Evolutionary conservation across 768 basidiomycete species (phyloP), one percentile per base, ranked within the genome.

Genomic region (Pleurotus platypus): DNA sequence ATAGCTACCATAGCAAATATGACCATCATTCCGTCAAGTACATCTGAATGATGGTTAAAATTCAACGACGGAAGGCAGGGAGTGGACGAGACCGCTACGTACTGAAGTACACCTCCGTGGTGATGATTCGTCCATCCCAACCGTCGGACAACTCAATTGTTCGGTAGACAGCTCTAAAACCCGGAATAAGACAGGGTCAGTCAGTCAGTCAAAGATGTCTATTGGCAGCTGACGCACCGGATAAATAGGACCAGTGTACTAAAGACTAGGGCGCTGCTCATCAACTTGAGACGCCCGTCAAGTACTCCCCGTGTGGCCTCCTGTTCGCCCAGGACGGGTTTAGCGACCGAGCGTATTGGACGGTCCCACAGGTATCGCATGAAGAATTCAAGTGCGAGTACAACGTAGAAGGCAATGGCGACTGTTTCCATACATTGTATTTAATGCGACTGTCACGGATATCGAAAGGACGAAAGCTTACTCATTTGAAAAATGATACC

Each of bases 401-500:
- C 26, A 1, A 74, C 67, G 57, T 76, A 85, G 6, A 78, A 45
- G 1, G 70, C 60, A 48, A 84, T 76, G 39, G 74, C 72, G 8
- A 69, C 81, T 82, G 5, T 11, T 35, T 35, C 30, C 30, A 35
- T 35, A 16, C 5, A 38, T 3, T 22, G 49, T 26, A 16, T 50
- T 35, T 11, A 54, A 39, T 15, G 51, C 51, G 15, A 54, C 42
- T 15, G 22, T 22, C 16, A 54, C 51, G 39, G 35, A 16, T 5
- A 38, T n/a, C 11, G 20, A 12, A 53, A 13, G 15, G 9, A 13
- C 8, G 22, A 20, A 26, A 43, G 15, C 22, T 8, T 56, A 78
- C 77, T 62, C 16, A 85, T 67, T 62, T 89, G 86, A 62, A 87
- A 78, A 15, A 73, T 71, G 58, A 89, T 87, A 48, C 86, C 87